These are phyloP conservation scores for Paraphoma chrysanthemicola DNA, from an alignment of 2,329 filamentous ascomycete genomes.

Conservation along the genomic window DNA sequence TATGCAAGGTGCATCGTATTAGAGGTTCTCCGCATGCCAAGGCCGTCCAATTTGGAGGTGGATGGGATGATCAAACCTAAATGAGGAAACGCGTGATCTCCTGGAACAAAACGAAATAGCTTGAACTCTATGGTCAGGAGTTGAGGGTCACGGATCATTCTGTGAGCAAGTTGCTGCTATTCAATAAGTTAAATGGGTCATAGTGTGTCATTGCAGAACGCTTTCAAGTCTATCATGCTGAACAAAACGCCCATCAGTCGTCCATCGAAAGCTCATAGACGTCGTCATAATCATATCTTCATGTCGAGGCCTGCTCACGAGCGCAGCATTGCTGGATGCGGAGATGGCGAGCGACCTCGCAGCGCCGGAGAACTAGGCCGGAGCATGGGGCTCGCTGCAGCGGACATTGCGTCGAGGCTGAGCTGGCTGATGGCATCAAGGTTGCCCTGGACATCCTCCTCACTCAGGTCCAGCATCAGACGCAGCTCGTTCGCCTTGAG, in stretches of 20 bases:
- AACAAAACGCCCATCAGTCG: neutral
- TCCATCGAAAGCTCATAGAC: neutral
- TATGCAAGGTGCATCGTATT: slow-evolving; percentile 5
- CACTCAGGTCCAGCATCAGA: slow-evolving; percentile 44
- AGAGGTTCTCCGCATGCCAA: slow-evolving; percentile 13
- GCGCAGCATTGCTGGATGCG: slow-evolving; percentile 36
- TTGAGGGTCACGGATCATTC: no score
- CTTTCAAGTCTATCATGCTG: slow-evolving; percentile 4
- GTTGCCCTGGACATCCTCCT: slow-evolving; percentile 45
- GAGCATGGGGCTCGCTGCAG: slow-evolving; percentile 46
- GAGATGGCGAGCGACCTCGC: slow-evolving; percentile 41
- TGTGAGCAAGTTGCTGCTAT: no score
- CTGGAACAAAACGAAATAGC: neutral
- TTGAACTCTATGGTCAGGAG: neutral
- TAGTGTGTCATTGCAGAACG: slow-evolving; percentile 1
- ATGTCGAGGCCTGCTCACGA: slow-evolving; percentile 1
- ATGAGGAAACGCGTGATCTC: neutral
- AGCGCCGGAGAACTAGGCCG: slow-evolving; percentile 44
- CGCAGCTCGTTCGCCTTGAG: slow-evolving; percentile 46
- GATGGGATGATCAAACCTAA: neutral
- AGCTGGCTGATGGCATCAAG: slow-evolving; percentile 47
- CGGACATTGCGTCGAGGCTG: slow-evolving; percentile 44
- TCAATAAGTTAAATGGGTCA: neutral
- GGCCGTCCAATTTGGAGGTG: slow-evolving; percentile 3
- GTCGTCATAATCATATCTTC: neutral